phyloP scores from a whole-genome alignment of 208 protist genomes.

The Trypanosomatidae sp. region DNA sequence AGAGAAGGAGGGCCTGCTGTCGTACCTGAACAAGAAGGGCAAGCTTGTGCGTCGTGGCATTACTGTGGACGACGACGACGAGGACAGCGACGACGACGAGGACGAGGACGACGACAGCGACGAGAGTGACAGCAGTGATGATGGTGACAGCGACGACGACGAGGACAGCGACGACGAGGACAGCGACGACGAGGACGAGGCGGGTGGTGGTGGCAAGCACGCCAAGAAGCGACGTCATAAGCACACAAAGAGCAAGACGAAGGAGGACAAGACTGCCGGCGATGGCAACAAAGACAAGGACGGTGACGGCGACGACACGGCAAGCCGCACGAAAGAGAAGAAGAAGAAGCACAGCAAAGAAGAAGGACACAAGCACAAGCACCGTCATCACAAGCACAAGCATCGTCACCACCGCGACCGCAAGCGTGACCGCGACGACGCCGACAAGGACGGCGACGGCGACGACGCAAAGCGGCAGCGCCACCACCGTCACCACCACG shows the following conservation, averaged over 20 bases:
- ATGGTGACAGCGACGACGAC: constrained; percentile 9
- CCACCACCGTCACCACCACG: constrained; percentile 14
- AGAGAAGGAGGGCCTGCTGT: constrained; percentile 47
- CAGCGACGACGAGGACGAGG: constrained; percentile 10
- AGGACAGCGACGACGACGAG: constrained; percentile 15
- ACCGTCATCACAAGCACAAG: neutral
- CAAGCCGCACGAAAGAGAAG: constrained; percentile 18
- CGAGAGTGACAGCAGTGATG: constrained; percentile 13
- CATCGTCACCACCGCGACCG: neutral
- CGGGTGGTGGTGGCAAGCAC: neutral
- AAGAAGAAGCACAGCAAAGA: constrained; percentile 28
- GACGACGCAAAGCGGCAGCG: constrained; percentile 10
- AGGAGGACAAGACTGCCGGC: constrained; percentile 21
- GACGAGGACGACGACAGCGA: constrained; percentile 33
- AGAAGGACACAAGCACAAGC: constrained; percentile 17
- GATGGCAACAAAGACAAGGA: constrained; percentile 21
- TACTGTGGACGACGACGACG: constrained; percentile 17
- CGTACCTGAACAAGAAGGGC: constrained; percentile 39
- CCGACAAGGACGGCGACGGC: constrained; percentile 4
- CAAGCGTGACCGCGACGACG: no score
- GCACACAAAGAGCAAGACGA: constrained; percentile 11
- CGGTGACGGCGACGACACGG: constrained; percentile 7
- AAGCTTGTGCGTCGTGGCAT: constrained; percentile 27
- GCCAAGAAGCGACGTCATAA: neutral
- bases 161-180: constrained; percentile 10